phyloP scores from a whole-genome alignment of 495 filamentous ascomycete genomes.

The Darksidea phi region DNA sequence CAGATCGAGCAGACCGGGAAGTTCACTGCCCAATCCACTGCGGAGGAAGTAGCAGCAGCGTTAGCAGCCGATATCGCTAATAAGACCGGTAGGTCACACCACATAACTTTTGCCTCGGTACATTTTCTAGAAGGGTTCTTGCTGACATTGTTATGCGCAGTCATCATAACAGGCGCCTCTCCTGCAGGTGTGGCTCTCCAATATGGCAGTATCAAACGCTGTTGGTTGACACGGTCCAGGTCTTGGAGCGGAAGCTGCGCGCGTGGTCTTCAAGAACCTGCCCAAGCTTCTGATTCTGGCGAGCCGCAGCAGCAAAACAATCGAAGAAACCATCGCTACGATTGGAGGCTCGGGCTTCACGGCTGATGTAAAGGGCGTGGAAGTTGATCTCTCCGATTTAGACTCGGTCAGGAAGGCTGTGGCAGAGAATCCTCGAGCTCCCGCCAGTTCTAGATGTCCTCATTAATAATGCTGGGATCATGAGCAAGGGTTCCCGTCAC shows the following conservation, averaged over 20 bases:
- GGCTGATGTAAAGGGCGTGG: conserved; percentile 43
- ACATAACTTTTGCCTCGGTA: neutral
- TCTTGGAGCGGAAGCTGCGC: conserved; percentile 12
- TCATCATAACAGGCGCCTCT: conserved; percentile 45
- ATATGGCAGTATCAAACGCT: conserved; percentile 53
- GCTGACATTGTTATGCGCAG: conserved; percentile 1
- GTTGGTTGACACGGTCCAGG: conserved; percentile 29
- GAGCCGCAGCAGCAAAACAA: conserved; percentile 50
- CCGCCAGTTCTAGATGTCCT: conserved; percentile 32
- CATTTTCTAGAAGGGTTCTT: neutral
- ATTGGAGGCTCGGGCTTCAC: conserved; percentile 41
- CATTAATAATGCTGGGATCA: conserved; percentile 30
- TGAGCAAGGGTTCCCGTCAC: conserved; percentile 2
- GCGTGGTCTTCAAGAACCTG: conserved; percentile 14
- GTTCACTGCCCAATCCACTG: conserved; percentile 4
- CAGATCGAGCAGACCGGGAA: conserved; percentile 2
- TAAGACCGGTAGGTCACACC: conserved; percentile 13
- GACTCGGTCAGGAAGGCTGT: conserved; percentile 48
- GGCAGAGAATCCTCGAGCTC: conserved; percentile 40
- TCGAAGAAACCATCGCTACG: conserved; percentile 48
- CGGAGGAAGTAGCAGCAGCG: conserved; percentile 27
- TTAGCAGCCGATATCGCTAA: conserved; percentile 23
- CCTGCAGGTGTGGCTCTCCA: conserved; percentile 53
- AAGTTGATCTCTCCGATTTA: conserved; percentile 51
- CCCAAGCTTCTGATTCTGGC: conserved; percentile 54